Evolutionary conservation across 2,329 filamentous ascomycete species (phyloP), one percentile per base, ranked within the genome.

Genomic region (Ophiosphaerella korrae): DNA sequence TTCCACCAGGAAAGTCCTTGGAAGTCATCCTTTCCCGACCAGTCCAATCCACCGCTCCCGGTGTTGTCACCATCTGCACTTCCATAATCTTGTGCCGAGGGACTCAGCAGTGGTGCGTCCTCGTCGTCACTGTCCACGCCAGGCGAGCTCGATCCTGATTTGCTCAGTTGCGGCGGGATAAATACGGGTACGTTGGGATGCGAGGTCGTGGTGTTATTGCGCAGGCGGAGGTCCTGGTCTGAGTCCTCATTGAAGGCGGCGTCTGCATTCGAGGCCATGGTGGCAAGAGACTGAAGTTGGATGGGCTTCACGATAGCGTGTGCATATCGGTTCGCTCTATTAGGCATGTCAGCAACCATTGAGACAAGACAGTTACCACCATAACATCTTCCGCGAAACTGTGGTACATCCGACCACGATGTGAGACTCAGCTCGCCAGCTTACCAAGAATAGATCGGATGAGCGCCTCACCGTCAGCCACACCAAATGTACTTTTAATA

Each of bases 401-500:
- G 36, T n/a, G 33, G 16, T n/a, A 13, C 13, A 7, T 8, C 13
- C 33, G n/a, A 35, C 33, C 7, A 9, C 9, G 3, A 7, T 3
- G 13, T 13, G 9, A 7, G 33, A 7, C 33, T 41, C 11, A 23
- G 38, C 12, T 39, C 16, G 47, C 50, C 47, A 55, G 62, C 63
- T 66, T 64, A 66, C 63, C 60, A 62, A 60, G 35, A 52, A 51
- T 50, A 48, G 51, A 46, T 21, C 18, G 18, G 18, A 46, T 29
- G 11, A 29, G 11, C 45, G 49, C 49, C 52, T 43, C 41, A 38
- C 45, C 53, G 43, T 42, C 33, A 49, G 29, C 40, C 42, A n/a
- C 48, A 33, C 72, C 79, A 1, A 80, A 81, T 31, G 74, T 96
- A 84, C 29, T 87, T 87, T 95, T 63, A 89, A 90, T 68, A 85